Evolutionary conservation across 2,329 filamentous ascomycete genomes (phyloP), one percentile per base, ranked within the genome.

Genomic region (Chaetoscypha palmicola): DNA sequence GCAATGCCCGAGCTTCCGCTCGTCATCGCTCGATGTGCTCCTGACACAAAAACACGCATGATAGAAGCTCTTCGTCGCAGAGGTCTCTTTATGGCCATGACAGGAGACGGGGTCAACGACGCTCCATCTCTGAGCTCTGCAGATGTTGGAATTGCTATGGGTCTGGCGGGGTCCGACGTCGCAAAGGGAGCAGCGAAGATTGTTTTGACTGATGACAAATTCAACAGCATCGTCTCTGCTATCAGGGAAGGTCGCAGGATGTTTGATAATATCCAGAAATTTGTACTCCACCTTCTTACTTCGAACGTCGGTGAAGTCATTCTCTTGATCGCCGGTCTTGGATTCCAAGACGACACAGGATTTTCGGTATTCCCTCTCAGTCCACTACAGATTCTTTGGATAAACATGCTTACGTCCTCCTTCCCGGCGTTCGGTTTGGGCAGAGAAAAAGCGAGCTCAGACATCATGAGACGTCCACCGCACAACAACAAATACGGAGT

Each of bases 121-220:
- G 69, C 70, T 11, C 73, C 73, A 4, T 72, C 68, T 22, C 62
- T 77, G 23, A 73, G 72, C 50, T 66, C 67, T 16, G 69, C 73
- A 11, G 72, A 76, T 51, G 72, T 76, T 3, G 73, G 73, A 43
- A 76, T 76, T 40, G 78, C 77, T 23, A 83, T 83, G 77, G 78
- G 77, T 11, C 34, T 58, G 4, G 65, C 70, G 49, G 78, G 79
- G 2, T 79, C 74, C 14, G 79, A 83, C 50, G 78, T 83, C 3
- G 77, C 78, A 23, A 81, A 81, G 59, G 70, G 73, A 32, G 78
- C 78, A 3, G 67, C 71, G 2, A 70, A 61, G 47, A 73, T 75
- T 46, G 70, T 75, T 12, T 60, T 76, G 10, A 73, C 70, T 2
- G 71, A 76, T 52, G 73, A 76, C 58, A 75, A 76, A 57, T 76